Conservation (phyloP, 108 stramenopile genomes). For the Skeletonema menzelii region DNA sequence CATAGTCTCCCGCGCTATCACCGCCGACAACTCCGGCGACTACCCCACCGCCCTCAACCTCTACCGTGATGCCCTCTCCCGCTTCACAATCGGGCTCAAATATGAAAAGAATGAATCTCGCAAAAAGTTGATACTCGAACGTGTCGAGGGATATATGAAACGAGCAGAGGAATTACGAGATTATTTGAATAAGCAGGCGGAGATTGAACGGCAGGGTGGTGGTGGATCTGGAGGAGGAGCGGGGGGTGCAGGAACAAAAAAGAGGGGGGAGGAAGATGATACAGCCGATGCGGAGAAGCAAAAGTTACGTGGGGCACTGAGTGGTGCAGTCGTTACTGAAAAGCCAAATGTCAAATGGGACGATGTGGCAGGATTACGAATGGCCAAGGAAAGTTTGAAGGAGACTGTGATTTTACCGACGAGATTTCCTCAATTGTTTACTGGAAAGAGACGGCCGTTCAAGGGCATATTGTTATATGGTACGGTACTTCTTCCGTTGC, state of each 20-base stretch:
- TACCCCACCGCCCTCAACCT: conserved; percentile 86
- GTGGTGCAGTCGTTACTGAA: conserved; percentile 86
- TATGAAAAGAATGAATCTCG: conserved; percentile 97
- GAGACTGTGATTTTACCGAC: conserved; percentile 97
- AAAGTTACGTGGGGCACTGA: conserved; percentile 81
- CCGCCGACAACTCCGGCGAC: conserved; percentile 90
- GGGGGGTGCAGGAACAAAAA: conserved; percentile 58
- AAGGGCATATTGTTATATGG: conserved; percentile 97
- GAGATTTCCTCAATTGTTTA: conserved; percentile 93
- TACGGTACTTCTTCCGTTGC: too few relatives aligned
- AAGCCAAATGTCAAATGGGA: conserved; percentile 98
- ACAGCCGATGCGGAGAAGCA: conserved; percentile 80
- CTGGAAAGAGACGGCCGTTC: conserved; percentile 91
- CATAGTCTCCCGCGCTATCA: conserved; percentile 80
- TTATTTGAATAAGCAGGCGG: conserved; percentile 74
- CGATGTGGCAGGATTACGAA: conserved; percentile 97
- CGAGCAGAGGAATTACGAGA: conserved; percentile 97
- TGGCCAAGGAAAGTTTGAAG: conserved; percentile 96
- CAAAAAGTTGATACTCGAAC: conserved; percentile 87
- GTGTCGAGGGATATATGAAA: conserved; percentile 98
- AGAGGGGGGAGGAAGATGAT: conserved; percentile 51
- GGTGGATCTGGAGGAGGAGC: conserved; percentile 43
- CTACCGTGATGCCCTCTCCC: conserved; percentile 84
- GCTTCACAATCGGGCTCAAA: conserved; percentile 96
- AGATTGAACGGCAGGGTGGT: conserved; percentile 63